These are phyloP conservation scores for Ceratobasidium sp. DNA, from an alignment of 1,284 basidiomycete species.

Conservation along the genomic window DNA sequence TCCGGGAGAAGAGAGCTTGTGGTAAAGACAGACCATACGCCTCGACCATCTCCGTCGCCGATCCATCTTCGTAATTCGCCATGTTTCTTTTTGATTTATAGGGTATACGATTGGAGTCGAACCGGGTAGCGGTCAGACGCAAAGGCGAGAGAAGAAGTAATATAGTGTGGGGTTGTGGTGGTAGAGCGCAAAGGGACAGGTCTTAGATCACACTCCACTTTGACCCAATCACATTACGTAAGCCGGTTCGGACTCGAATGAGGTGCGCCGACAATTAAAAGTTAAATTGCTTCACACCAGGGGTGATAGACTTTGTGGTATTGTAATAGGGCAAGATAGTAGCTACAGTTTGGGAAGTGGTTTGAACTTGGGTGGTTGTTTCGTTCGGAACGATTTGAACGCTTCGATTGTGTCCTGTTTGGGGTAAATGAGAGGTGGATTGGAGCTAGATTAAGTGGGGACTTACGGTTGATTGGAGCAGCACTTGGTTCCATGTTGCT, in stretches of 20 bases:
- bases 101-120: conserved; percentile 15
- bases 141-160: background rate
- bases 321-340: too few species aligned
- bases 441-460: background rate
- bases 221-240: conserved; percentile 16
- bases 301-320: background rate
- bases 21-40: conserved; percentile 78
- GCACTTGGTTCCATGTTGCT: conserved; percentile 79
- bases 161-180: conserved; percentile 10
- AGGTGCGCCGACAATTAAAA: background rate
- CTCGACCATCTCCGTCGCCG: conserved; percentile 90
- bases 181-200: background rate
- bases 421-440: background rate
- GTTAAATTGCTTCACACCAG: conserved; percentile 15
- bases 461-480: conserved; percentile 76
- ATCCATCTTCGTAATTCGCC: conserved; percentile 62
- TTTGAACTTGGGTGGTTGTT: conserved; percentile 56
- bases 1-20: background rate
- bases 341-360: conserved; percentile 50
- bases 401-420: conserved; percentile 60
- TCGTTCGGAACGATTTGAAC: conserved; percentile 60
- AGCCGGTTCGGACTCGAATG: conserved; percentile 10
- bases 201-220: conserved; percentile 19
- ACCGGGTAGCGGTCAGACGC: background rate
- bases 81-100: conserved; percentile 38